These are phyloP conservation scores for Russula vinacea DNA, from an alignment of 768 basidiomycete genomes.

Conservation along the genomic window DNA sequence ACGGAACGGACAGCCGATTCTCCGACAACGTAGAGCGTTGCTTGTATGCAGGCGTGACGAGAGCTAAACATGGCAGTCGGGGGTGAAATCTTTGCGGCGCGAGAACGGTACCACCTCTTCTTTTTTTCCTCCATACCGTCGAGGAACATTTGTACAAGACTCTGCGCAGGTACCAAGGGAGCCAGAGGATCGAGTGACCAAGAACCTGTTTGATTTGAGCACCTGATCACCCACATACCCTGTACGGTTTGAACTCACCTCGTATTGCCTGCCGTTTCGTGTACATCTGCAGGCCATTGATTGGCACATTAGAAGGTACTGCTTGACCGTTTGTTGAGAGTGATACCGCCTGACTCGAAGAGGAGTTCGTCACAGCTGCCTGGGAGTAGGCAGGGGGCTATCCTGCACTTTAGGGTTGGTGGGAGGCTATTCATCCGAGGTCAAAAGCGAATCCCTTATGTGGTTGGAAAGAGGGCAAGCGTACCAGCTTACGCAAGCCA, in stretches of 20 bases:
- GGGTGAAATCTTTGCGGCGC: background rate
- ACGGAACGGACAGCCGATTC: slow-evolving; percentile 15
- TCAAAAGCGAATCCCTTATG: background rate
- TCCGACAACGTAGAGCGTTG: slow-evolving; percentile 17
- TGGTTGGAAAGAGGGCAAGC: background rate
- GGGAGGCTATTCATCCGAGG: background rate
- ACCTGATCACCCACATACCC: no score
- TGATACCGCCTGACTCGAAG: background rate
- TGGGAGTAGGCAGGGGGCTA: slow-evolving; percentile 15
- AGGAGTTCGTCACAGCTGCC: background rate
- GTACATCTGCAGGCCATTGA: slow-evolving; percentile 23
- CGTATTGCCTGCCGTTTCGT: slow-evolving; percentile 10
- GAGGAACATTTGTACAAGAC: slow-evolving; percentile 17
- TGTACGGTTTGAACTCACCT: slow-evolving; percentile 11
- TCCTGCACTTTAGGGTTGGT: background rate
- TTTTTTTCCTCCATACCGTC: slow-evolving; percentile 6
- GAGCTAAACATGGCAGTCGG: slow-evolving; percentile 18
- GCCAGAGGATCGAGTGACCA: slow-evolving; percentile 26
- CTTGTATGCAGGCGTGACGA: slow-evolving; percentile 21
- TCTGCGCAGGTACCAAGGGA: background rate
- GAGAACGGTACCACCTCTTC: background rate
- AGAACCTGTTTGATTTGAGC: slow-evolving; percentile 18
- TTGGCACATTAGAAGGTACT: slow-evolving; percentile 1
- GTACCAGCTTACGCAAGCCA: background rate
- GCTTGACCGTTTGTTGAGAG: background rate